Base-by-base conservation (phyloP, 306 rosid genomes). In the Acacia crassicarpa region DNA sequence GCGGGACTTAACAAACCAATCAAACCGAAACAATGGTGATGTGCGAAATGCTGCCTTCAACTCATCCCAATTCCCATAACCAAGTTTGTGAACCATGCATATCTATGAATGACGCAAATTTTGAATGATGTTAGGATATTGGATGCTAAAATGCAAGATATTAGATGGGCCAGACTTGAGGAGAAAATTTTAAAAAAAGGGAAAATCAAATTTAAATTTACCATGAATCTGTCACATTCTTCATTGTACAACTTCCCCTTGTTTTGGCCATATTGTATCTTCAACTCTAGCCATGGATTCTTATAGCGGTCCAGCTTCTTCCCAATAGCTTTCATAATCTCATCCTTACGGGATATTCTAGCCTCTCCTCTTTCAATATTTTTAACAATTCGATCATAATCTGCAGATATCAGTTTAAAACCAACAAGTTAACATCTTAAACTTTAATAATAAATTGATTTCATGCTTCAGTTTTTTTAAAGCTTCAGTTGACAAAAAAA, bases 161-260 rank as follows among this genome's bases (percentile, higher is more conserved):
- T 25, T 8, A 32, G 67, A 45, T 27, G 41, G 32, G 22, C 72
- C 44, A 53, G n/a, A 71, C 45, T 45, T 11, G 32, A 66, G 11
- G n/a, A 16, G 51, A 69, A 35, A 30, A 3, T 69, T 22, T 8
- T 51, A 14, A 23, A 5, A 58, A 58, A 61, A 69, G 8, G 13
- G 12, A 74, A 59, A 74, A 45, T 74, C 5, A 56, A 59, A 46
- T 32, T 44, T 27, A 80, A 67, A 14, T 51, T 80, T 44, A 95
- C 99, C 99, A 95, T 95, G 90, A 95, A 95, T 45, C 98, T 92
- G 70, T 95, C 99, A 63, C 99, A 95, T 92, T 95, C 99, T 92
- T 95, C 99, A 46, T 95, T 95, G 88, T 93, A 95, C 78, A 93
- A 82, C 86, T 95, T 95, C 80, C 99, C 99, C 77, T 95, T 95